These are phyloP conservation scores for Lentinula boryana DNA, from an alignment of 768 basidiomycete genomes.

Conservation along the genomic window DNA sequence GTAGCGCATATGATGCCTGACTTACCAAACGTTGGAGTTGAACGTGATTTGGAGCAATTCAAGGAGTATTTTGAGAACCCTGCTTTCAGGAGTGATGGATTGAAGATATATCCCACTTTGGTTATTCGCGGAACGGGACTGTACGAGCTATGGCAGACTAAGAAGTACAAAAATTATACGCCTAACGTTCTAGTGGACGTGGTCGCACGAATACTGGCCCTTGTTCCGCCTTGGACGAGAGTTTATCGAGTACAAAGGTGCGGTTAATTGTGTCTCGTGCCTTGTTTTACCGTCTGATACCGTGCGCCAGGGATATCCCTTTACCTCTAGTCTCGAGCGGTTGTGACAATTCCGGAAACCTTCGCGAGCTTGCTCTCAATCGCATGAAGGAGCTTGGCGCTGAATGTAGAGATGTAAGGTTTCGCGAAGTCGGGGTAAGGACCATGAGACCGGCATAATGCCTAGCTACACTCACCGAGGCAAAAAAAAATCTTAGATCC, in stretches of 20 bases:
- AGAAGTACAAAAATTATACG: conserved; percentile 98
- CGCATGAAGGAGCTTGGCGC: conserved; percentile 99
- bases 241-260: conserved; percentile 97
- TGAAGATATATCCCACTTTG: conserved; percentile 97
- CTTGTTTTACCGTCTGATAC: conserved; percentile 4
- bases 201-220: conserved; percentile 89
- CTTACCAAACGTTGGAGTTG: conserved; percentile 94
- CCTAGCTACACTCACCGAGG: not conserved
- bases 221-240: conserved; percentile 98
- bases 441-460: not conserved
- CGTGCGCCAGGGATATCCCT: conserved; percentile 76
- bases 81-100: conserved; percentile 91
- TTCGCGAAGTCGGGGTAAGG: conserved; percentile 94
- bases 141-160: conserved; percentile 94
- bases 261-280: conserved; percentile 3
- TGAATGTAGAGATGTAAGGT: conserved; percentile 95
- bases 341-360: conserved; percentile 95
- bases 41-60: conserved; percentile 97
- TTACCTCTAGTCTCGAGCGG: conserved; percentile 94
- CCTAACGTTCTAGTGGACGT: conserved; percentile 98
- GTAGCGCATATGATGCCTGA: conserved; percentile 99
- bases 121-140: conserved; percentile 96
- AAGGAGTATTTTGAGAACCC: conserved; percentile 99
- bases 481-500: conserved; percentile 51
- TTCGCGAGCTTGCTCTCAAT: conserved; percentile 92